These are phyloP conservation scores for Eimeria necatrix DNA, from an alignment of 169 alveolate species.

Conservation along the genomic window DNA sequence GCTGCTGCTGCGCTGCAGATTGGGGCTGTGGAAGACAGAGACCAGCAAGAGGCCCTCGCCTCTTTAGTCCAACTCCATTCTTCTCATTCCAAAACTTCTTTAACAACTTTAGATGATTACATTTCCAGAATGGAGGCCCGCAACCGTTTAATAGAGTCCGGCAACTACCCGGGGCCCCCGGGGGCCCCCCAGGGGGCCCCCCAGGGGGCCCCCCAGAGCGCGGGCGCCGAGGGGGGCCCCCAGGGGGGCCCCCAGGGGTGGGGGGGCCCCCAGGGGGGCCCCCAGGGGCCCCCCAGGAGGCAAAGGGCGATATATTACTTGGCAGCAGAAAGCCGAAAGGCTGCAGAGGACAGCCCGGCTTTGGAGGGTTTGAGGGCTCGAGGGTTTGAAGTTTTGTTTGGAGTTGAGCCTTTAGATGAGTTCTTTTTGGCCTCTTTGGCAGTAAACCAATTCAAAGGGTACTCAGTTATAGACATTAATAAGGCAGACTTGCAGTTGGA, in stretches of 20 bases:
- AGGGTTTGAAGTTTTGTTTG: constrained; percentile 96
- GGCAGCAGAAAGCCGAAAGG: constrained; percentile 96
- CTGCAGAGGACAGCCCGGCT: constrained; percentile 96
- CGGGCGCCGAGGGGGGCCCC: no score
- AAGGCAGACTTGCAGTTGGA: constrained; percentile 95
- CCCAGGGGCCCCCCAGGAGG: constrained; percentile 82
- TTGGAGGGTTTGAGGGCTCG: constrained; percentile 93
- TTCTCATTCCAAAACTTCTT: constrained; percentile 78
- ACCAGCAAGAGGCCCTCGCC: constrained; percentile 96
- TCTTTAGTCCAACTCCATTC: constrained; percentile 95
- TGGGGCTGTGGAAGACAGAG: constrained; percentile 98
- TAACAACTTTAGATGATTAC: constrained; percentile 95
- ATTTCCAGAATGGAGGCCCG: constrained; percentile 93
- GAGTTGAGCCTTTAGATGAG: constrained; percentile 98
- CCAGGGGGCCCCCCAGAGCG: no score
- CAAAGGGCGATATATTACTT: constrained; percentile 96
- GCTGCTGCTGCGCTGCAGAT: no score
- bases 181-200: no score
- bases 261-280: no score
- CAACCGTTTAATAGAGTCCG: not conserved
- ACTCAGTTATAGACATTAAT: constrained; percentile 95
- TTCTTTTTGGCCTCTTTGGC: constrained; percentile 94
- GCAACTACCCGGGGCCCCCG: constrained; percentile 12
- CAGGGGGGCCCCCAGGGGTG: no score
- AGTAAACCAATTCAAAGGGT: constrained; percentile 94